Conservation (phyloP, 176 grass and related monocot genomes). For the Triticum turgidum region DNA sequence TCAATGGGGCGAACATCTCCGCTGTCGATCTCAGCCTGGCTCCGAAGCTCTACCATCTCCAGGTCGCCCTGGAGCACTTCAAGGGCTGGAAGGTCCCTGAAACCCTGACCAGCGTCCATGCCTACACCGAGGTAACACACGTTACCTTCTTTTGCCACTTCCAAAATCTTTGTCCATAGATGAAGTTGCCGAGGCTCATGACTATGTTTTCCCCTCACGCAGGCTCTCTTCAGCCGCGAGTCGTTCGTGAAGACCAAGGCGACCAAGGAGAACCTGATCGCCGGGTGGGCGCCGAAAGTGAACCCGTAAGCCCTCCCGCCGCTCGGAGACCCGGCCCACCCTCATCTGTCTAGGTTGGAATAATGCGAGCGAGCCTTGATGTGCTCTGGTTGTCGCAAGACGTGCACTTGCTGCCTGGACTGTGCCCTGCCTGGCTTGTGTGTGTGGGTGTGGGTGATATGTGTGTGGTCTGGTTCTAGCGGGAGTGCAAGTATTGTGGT, state of each 20-base stretch:
- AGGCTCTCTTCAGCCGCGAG: slow-evolving; percentile 76
- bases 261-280: slow-evolving; percentile 69
- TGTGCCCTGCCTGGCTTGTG: neutral
- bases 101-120: slow-evolving; percentile 52
- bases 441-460: neutral
- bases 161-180: too few species aligned
- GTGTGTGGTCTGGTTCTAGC: neutral
- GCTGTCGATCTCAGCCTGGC: slow-evolving; percentile 65
- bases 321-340: slow-evolving; percentile 10
- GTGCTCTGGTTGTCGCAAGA: neutral
- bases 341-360: slow-evolving; percentile 27
- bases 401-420: neutral
- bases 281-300: slow-evolving; percentile 72
- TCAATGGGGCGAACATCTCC: slow-evolving; percentile 63
- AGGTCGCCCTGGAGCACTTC: slow-evolving; percentile 67
- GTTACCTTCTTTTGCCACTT: too few species aligned
- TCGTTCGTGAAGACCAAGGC: slow-evolving; percentile 86
- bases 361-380: slow-evolving; percentile 13
- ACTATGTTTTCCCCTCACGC: neutral
- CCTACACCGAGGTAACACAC: slow-evolving; percentile 60
- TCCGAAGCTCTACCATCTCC: slow-evolving; percentile 85
- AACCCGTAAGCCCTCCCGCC: slow-evolving; percentile 23
- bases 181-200: too few species aligned
- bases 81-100: slow-evolving; percentile 92
- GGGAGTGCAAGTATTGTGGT: neutral